Evolutionary conservation across 2,329 filamentous ascomycete species (phyloP), one percentile per base, ranked within the genome.

Genomic region (Penicillium digitatum): DNA sequence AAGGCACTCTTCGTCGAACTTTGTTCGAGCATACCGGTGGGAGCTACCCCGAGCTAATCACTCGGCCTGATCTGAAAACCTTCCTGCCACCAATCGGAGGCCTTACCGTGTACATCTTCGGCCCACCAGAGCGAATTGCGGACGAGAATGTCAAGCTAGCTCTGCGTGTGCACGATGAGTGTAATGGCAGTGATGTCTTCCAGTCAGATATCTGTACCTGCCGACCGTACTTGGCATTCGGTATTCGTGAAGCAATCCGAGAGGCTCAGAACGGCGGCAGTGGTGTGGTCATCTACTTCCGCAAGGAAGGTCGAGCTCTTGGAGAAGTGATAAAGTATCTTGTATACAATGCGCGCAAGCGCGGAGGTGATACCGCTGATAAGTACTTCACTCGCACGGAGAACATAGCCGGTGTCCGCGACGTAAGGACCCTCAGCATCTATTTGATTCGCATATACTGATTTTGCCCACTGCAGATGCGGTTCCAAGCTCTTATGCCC

Each of bases 171-270:
- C 94, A 89, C 71, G 87, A 89, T 67, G 86, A 89, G 79, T 97
- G 94, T 76, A 97, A 97, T 69, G 94, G 94, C 54, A 95, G 89
- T 71, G 94, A 99, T 75, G 94, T 97, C 40, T 99, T 97, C 72
- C 91, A 93, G 57, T 96, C 91, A 20, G 94, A 99, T 72, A 99
- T 97, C 68, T 97, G 94, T 77, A 97, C 94, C 11, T 97, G 93
- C 53, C 71, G 76, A 31, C 94, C 94, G 16, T 97, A 97, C 72
- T 84, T 97, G 54, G 95, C 95, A 69, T 97, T 95, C 71, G 94
- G 94, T 58, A 95, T 99, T 58, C 91, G 96, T 69, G 94, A 99
- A 74, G 94, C 94, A 12, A 93, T 99, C 64, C 96, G 95, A 69
- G 91, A 97, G 76, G 94, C 94, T 11, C 94, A 97, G 72, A 90